These are phyloP conservation scores for Aspergillus chevalieri DNA, from an alignment of 2,329 filamentous ascomycete species.

Conservation along the genomic window DNA sequence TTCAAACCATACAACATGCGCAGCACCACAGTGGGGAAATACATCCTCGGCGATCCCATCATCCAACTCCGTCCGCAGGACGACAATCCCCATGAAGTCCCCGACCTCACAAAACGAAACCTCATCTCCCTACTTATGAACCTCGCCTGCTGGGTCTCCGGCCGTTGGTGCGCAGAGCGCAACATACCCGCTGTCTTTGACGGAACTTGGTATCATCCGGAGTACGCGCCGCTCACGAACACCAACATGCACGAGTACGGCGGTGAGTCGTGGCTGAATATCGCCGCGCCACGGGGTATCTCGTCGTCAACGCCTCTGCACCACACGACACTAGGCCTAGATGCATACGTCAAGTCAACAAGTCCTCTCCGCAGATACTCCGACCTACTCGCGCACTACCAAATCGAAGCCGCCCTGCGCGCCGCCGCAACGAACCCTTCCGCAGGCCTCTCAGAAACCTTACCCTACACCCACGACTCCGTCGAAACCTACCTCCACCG, in stretches of 20 bases:
- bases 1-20: constrained; percentile 21
- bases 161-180: constrained; percentile 29
- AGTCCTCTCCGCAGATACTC: constrained; percentile 56
- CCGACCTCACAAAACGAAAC: constrained; percentile 33
- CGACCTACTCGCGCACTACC: constrained; percentile 59
- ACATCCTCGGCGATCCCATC: constrained; percentile 37
- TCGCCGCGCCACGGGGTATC: constrained; percentile 33
- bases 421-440: constrained; percentile 48
- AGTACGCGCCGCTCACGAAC: constrained; percentile 35
- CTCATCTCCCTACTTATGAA: constrained; percentile 50
- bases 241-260: constrained; percentile 39
- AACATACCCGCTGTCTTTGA: constrained; percentile 33
- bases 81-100: constrained; percentile 31
- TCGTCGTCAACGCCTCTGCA: constrained; percentile 43
- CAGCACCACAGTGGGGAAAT: constrained; percentile 24
- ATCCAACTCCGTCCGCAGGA: constrained; percentile 29
- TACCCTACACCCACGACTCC: constrained; percentile 47
- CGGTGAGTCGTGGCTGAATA: constrained; percentile 31
- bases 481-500: constrained; percentile 46
- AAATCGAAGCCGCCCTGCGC: constrained; percentile 57
- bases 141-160: constrained; percentile 40
- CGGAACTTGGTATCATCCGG: constrained; percentile 32
- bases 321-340: constrained; percentile 48
- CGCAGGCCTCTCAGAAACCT: constrained; percentile 19
- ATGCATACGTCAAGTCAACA: constrained; percentile 53